Conservation (phyloP, 306 rosid genomes). For the Lithocarpus polystachyus region DNA sequence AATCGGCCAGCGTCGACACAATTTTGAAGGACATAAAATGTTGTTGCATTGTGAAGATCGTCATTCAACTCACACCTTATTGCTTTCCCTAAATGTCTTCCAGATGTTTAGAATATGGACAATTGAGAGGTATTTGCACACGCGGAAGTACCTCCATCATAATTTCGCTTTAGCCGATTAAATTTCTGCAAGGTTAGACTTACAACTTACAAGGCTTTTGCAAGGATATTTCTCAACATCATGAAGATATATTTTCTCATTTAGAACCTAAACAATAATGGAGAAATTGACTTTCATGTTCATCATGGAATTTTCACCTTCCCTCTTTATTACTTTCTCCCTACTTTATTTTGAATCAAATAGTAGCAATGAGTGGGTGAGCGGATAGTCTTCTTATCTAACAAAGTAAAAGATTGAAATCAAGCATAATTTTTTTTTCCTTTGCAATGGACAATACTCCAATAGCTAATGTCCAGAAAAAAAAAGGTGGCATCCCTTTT, state of each 20-base stretch:
- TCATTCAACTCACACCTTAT: too few species aligned
- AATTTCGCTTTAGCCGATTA: too few species aligned
- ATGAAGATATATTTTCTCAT: background rate
- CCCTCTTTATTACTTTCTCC: background rate
- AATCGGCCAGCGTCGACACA: too few species aligned
- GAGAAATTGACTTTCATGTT: conserved; percentile 25
- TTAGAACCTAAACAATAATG: conserved; percentile 5
- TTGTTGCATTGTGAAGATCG: too few species aligned
- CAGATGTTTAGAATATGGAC: too few species aligned
- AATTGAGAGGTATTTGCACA: too few species aligned
- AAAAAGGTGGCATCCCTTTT: background rate
- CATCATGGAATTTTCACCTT: conserved; percentile 19
- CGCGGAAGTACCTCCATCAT: too few species aligned
- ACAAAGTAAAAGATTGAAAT: background rate
- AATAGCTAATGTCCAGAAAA: background rate
- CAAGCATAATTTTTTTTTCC: background rate
- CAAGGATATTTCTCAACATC: background rate
- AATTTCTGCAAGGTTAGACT: background rate
- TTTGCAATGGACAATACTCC: background rate
- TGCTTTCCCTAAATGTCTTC: too few species aligned
- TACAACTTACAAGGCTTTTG: background rate
- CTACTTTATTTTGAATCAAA: background rate
- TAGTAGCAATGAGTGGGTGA: conserved; percentile 6
- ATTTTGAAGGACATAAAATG: too few species aligned
- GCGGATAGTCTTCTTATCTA: background rate